Conservation (phyloP, 768 basidiomycete species). For the Hygrophoropsis aurantiaca region DNA sequence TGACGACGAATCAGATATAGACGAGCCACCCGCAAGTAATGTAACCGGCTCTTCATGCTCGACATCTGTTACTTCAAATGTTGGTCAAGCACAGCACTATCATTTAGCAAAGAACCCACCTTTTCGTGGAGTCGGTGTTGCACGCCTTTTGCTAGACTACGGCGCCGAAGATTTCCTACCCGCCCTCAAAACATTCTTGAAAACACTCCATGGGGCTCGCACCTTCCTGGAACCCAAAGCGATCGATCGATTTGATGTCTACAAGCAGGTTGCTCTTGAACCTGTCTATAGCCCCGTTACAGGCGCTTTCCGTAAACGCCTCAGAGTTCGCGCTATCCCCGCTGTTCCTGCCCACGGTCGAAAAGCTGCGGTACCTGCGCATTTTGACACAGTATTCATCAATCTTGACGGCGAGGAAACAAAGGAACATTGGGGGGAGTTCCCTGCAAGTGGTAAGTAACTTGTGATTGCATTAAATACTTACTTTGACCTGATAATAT, state of each 20-base stretch:
- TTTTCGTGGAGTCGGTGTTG: not conserved
- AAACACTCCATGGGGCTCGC: not conserved
- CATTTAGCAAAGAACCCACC: slow-evolving; percentile 2
- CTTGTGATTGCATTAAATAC: not conserved
- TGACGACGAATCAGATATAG: no score
- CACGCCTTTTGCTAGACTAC: not conserved
- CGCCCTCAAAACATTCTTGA: not conserved
- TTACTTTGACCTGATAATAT: not conserved
- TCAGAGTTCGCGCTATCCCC: not conserved
- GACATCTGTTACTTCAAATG: no score
- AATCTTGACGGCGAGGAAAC: no score
- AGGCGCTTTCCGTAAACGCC: not conserved
- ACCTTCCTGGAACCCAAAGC: not conserved
- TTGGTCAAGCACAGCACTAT: not conserved
- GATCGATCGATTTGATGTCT: slow-evolving; percentile 7
- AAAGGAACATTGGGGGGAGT: no score
- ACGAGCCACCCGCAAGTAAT: no score
- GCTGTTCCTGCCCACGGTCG: not conserved
- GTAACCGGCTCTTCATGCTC: no score
- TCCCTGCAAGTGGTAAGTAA: not conserved
- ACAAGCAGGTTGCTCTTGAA: not conserved
- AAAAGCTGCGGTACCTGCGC: no score
- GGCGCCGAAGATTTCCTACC: slow-evolving; percentile 7
- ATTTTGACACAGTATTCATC: no score
- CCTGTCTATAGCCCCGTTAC: no score